Percentiles rank a stretch among this genome's conserved stretches.
These are phyloP conservation scores for Fusarium coffeatum DNA, from an alignment of 2,329 filamentous ascomycete species.

Conservation along the genomic window DNA sequence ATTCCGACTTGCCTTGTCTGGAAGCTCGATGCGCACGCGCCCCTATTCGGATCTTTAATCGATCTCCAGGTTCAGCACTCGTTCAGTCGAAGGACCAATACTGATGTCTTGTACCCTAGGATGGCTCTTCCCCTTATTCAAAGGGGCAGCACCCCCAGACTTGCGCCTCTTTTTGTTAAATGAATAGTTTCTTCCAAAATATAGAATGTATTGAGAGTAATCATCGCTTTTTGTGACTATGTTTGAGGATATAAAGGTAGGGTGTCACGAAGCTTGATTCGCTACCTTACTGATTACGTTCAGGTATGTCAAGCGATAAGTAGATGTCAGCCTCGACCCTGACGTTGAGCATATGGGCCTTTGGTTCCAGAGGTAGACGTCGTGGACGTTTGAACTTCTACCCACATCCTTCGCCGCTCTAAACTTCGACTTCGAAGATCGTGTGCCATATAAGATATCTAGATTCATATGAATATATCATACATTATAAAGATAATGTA, in stretches of 20 bases:
- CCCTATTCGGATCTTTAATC: slow-evolving; percentile 28
- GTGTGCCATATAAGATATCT: not conserved
- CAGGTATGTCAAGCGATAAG: not conserved
- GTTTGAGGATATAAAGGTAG: slow-evolving; percentile 5
- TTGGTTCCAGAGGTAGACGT: not conserved
- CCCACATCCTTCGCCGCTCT: too few species aligned
- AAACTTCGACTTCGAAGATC: not conserved
- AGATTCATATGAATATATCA: not conserved
- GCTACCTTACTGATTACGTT: slow-evolving; percentile 18
- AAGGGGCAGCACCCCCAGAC: slow-evolving; percentile 39
- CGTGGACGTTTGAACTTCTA: not conserved
- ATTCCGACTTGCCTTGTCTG: slow-evolving; percentile 29
- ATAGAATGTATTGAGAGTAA: slow-evolving; percentile 36
- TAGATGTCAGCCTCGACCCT: not conserved
- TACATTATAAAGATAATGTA: not conserved
- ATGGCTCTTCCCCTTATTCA: slow-evolving; percentile 39
- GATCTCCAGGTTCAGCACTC: slow-evolving; percentile 47
- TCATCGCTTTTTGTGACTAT: slow-evolving; percentile 12
- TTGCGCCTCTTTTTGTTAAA: slow-evolving; percentile 26
- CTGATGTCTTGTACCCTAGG: slow-evolving; percentile 49
- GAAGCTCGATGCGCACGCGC: slow-evolving; percentile 22
- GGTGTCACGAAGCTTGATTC: not conserved
- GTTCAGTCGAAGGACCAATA: slow-evolving; percentile 43
- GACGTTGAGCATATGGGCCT: not conserved
- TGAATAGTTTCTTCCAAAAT: slow-evolving; percentile 38